phyloP scores from a whole-genome alignment of 768 basidiomycete species.

The Nidularia pulvinata region DNA sequence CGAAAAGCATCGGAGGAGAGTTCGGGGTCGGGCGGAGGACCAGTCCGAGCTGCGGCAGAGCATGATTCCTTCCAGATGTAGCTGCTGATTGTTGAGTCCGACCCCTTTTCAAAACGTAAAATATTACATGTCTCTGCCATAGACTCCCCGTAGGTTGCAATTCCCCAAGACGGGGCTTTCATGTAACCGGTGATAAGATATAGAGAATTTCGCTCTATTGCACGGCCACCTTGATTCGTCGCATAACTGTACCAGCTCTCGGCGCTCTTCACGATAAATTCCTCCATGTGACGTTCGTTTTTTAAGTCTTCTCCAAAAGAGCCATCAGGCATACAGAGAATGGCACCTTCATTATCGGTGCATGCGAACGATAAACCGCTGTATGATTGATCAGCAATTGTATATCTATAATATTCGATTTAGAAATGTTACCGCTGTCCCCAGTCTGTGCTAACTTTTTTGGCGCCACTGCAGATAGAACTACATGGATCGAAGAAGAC shows the following conservation, averaged over 20 bases:
- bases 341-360: background rate
- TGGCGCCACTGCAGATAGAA: background rate
- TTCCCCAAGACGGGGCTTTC: background rate
- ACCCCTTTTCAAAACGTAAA: background rate
- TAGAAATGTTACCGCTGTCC: background rate
- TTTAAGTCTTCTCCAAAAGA: background rate
- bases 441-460: background rate
- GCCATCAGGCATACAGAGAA: background rate
- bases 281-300: background rate
- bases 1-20: background rate
- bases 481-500: background rate
- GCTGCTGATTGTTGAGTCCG: background rate
- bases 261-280: background rate
- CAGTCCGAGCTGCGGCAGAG: background rate
- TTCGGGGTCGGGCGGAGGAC: background rate
- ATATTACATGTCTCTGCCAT: background rate
- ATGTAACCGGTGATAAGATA: background rate
- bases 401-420: background rate
- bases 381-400: background rate
- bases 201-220: background rate
- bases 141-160: background rate
- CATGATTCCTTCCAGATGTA: background rate
- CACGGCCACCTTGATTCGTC: background rate
- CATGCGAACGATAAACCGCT: background rate
- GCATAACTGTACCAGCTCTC: background rate